Conservation (phyloP, 2,329 filamentous ascomycete species). For the Cladophialophora bantiana region DNA sequence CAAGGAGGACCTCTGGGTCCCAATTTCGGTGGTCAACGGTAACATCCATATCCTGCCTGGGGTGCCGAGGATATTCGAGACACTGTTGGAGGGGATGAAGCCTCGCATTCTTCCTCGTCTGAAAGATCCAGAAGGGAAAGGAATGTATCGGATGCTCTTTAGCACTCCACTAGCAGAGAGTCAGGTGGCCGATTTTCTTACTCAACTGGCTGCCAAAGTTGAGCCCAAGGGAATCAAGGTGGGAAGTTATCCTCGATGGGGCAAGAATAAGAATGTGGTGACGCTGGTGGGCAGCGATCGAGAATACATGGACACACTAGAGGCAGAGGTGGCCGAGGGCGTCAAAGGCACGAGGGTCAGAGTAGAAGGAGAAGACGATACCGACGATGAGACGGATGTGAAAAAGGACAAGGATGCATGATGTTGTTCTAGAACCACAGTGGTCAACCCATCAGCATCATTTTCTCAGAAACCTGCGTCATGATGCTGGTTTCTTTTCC, state of each 20-base stretch:
- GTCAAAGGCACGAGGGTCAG: constrained; percentile 75
- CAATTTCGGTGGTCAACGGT: constrained; percentile 84
- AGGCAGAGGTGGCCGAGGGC: constrained; percentile 77
- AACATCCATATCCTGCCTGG: constrained; percentile 94
- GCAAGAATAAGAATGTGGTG: constrained; percentile 84
- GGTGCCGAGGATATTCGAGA: constrained; percentile 83
- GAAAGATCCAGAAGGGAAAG: constrained; percentile 80
- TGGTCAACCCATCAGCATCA: not conserved
- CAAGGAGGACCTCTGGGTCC: constrained; percentile 86
- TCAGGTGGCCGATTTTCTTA: constrained; percentile 80
- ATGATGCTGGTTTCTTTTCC: constrained; percentile 4
- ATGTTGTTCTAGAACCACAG: constrained; percentile 1
- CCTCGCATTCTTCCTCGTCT: constrained; percentile 73
- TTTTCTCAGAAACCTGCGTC: not conserved
- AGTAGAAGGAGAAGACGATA: constrained; percentile 75
- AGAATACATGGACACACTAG: constrained; percentile 77
- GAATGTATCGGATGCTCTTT: constrained; percentile 78
- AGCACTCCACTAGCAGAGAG: constrained; percentile 90
- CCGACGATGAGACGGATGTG: constrained; percentile 41
- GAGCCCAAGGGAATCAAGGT: constrained; percentile 84
- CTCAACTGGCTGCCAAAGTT: constrained; percentile 76
- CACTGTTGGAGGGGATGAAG: constrained; percentile 77
- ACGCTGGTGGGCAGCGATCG: constrained; percentile 81
- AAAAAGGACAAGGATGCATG: constrained; percentile 37
- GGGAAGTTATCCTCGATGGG: constrained; percentile 93